Evolutionary conservation across 441 rosid genomes (phyloP).

Genomic region (Raphanus hybrid): DNA sequence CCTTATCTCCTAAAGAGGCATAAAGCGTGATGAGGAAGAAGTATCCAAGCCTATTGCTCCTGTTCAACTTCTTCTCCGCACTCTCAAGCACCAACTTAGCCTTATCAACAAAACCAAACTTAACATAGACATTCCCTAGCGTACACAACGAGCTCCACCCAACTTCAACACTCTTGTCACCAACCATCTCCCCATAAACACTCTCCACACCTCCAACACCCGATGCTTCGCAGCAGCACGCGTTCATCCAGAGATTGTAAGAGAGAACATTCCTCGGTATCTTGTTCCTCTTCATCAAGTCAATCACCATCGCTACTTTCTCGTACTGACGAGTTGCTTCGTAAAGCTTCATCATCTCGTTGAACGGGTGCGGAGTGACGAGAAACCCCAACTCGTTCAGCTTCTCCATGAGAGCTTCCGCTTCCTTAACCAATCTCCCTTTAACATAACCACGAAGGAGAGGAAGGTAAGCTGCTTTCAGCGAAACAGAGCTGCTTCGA

Average conservation of each 20-base stretch:
- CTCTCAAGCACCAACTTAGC: constrained; percentile 48
- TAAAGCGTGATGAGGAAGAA: constrained; percentile 60
- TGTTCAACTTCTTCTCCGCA: constrained; percentile 59
- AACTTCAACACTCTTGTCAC: constrained; percentile 50
- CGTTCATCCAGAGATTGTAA: constrained; percentile 74
- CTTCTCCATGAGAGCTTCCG: constrained; percentile 58
- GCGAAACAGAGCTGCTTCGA: constrained; percentile 32
- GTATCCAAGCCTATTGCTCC: constrained; percentile 51
- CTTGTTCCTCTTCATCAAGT: constrained; percentile 57
- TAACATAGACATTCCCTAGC: constrained; percentile 57
- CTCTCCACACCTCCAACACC: constrained; percentile 48
- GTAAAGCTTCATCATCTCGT: constrained; percentile 78
- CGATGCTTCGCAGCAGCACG: constrained; percentile 42
- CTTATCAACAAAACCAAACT: constrained; percentile 49
- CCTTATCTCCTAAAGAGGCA: constrained; percentile 50
- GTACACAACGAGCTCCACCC: constrained; percentile 69
- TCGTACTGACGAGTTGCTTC: constrained; percentile 44
- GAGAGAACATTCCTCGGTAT: constrained; percentile 60
- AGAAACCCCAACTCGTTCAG: constrained; percentile 53
- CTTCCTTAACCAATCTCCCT: constrained; percentile 48
- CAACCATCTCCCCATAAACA: constrained; percentile 57
- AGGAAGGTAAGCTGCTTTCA: constrained; percentile 50
- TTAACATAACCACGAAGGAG: constrained; percentile 61
- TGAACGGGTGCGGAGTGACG: constrained; percentile 57
- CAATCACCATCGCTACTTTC: constrained; percentile 56